Evolutionary conservation across 768 basidiomycete genomes (phyloP).

Genomic region (Kwoniella bestiolae): DNA sequence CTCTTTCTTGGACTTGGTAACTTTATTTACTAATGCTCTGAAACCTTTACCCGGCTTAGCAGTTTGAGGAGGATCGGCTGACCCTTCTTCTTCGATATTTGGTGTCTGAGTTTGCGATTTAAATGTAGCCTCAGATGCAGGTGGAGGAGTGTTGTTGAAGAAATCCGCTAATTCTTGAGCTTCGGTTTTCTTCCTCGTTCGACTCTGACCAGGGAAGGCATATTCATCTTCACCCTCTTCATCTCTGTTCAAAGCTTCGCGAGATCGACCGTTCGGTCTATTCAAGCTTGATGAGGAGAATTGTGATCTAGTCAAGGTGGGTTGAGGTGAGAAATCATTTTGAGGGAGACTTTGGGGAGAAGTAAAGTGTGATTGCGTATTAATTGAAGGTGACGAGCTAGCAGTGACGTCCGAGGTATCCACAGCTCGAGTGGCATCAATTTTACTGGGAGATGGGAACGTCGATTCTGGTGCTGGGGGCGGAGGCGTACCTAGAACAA

Average conservation of each 20-base stretch:
- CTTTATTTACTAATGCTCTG: conserved; percentile 80
- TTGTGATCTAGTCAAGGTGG: conserved; percentile 6
- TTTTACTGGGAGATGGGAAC: conserved; percentile 1
- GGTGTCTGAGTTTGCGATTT: conserved; percentile 3
- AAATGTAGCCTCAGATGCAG: conserved; percentile 6
- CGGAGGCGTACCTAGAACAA: conserved; percentile 44
- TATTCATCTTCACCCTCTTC: conserved; percentile 20
- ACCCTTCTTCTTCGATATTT: conserved; percentile 5
- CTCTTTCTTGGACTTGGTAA: conserved; percentile 60
- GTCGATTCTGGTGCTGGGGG: conserved; percentile 20
- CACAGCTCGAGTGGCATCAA: not conserved
- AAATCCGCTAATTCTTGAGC: conserved; percentile 53
- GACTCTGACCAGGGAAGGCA: conserved; percentile 2
- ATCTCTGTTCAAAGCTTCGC: conserved; percentile 7
- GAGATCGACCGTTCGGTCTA: not conserved
- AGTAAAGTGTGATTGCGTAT: not conserved
- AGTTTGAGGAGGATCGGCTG: conserved; percentile 18
- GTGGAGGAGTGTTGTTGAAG: conserved; percentile 42
- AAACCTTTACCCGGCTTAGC: conserved; percentile 59
- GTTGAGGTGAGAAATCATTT: not conserved
- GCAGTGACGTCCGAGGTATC: not conserved
- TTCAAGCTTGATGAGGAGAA: conserved; percentile 12
- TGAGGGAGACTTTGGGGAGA: not conserved
- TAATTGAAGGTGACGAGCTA: not conserved
- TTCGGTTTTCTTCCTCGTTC: conserved; percentile 24